Base-by-base conservation (phyloP, 192 early-diverging fungal genomes). In the Kappamyces sp. region DNA sequence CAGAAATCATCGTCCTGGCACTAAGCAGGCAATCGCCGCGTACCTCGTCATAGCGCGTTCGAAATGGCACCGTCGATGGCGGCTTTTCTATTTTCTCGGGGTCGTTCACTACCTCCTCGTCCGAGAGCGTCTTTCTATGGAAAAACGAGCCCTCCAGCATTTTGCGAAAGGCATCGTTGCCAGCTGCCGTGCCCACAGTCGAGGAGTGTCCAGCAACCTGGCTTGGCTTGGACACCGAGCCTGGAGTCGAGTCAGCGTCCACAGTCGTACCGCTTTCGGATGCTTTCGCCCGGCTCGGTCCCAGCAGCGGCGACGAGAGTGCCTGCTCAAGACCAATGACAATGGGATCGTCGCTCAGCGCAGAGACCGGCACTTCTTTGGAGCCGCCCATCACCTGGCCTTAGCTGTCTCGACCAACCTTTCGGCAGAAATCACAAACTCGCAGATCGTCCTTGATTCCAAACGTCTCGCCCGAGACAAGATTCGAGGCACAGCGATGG, bases 381-480 rank as follows among this genome's bases (percentile, higher is more conserved):
- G 82, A 75, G 32, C 77, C 72, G 33, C 79, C 64, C 67, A 85
- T 23, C 23, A 23, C 23, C 23, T 23, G 23, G 23, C 23, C 23
- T 23, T 23, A 23, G 23, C 23, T 23, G 23, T 23, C 23, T 23
- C 23, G 23, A 23, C 23, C 69, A 50, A 75, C 57, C 23, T 76
- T 68, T 60, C 76, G 40, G 65, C 87, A 80, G 60, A 81, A 82
- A 50, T 84, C 67, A 67, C 88, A 85, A 2, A 88, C 76, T 9
- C 86, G 78, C 68, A 84, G 71, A n/a, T 74, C 74, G n/a, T 74
- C 87, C 58, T 87, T 72, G 37, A 87, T 78, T 35, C 82, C 83
- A 63, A 87, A 86, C 23, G 75, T 74, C 40, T 76, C 72, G 36
- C 88, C 87, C 5, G 81, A 64, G 13, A 90, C 81, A 7, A 79